Percentiles rank a stretch among this genome's conserved stretches.
Evolutionary conservation across 306 rosid genomes (phyloP).

Genomic region (Sesbania bispinosa): DNA sequence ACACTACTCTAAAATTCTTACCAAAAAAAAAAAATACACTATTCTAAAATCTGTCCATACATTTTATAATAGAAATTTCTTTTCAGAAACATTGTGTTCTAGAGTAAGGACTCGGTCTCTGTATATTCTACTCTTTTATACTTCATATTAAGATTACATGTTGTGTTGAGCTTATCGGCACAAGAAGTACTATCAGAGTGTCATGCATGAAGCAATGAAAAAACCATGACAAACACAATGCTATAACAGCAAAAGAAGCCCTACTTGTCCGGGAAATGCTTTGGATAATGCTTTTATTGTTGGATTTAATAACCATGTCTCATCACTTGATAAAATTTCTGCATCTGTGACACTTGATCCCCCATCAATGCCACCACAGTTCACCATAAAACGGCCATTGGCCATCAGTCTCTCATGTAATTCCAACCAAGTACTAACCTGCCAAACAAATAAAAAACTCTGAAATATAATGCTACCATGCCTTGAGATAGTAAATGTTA

Average conservation of each 20-base stretch:
- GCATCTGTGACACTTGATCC: constrained; percentile 31
- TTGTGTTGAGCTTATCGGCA: background rate
- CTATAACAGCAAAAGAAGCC: constrained; percentile 21
- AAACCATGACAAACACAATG: background rate
- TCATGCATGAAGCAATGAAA: constrained; percentile 12
- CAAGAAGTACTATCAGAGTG: background rate
- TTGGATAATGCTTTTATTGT: constrained; percentile 57
- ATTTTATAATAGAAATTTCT: background rate
- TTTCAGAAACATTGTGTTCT: background rate
- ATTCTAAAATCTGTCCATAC: background rate
- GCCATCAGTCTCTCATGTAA: constrained; percentile 59
- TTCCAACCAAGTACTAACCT: constrained; percentile 77
- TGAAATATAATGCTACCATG: background rate
- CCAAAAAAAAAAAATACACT: too few relatives aligned
- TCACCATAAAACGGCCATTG: constrained; percentile 83
- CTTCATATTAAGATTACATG: background rate
- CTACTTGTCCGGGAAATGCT: constrained; percentile 86
- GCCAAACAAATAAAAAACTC: constrained; percentile 7
- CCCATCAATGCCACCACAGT: constrained; percentile 74
- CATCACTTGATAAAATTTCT: constrained; percentile 35
- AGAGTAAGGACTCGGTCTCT: background rate
- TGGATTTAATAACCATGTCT: constrained; percentile 51
- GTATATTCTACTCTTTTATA: background rate
- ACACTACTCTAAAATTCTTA: background rate
- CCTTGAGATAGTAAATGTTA: background rate